Conservation (phyloP, 1,284 basidiomycete genomes). For the Ustilago bromivora region DNA sequence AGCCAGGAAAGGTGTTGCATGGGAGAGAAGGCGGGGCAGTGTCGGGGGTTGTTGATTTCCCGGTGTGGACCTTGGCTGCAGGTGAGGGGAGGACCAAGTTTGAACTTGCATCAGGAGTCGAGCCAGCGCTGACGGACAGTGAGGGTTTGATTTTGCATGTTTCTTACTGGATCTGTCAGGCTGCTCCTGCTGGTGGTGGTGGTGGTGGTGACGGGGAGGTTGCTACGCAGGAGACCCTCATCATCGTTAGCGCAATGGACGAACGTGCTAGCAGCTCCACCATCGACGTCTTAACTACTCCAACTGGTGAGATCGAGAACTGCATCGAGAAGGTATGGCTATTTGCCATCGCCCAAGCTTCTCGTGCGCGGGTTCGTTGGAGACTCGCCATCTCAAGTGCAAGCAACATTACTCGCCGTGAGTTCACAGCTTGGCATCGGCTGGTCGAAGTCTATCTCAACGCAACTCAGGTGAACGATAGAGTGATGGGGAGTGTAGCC, state of each 20-base stretch:
- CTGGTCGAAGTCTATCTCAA: slow-evolving; percentile 15
- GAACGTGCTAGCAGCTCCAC: slow-evolving; percentile 40
- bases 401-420: slow-evolving; percentile 16
- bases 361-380: slow-evolving; percentile 44
- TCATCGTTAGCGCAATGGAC: slow-evolving; percentile 53
- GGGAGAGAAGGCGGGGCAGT: slow-evolving; percentile 30
- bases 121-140: slow-evolving; percentile 25
- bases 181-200: neutral
- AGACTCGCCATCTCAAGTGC: slow-evolving; percentile 46
- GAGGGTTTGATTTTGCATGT: slow-evolving; percentile 49
- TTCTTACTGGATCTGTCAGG: slow-evolving; percentile 27
- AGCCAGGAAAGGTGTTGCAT: slow-evolving; percentile 47
- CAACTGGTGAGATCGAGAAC: slow-evolving; percentile 21
- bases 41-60: slow-evolving; percentile 49
- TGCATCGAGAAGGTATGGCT: slow-evolving; percentile 45
- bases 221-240: slow-evolving; percentile 12
- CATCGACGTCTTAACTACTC: slow-evolving; percentile 14
- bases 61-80: slow-evolving; percentile 40
- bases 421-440: slow-evolving; percentile 35
- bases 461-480: neutral
- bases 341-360: slow-evolving; percentile 41
- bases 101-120: slow-evolving; percentile 24
- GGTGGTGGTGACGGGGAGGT: neutral
- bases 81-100: slow-evolving; percentile 14
- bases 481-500: slow-evolving; percentile 19